Evolutionary conservation across 352 stramenopile species (phyloP).

Genomic region (Globisporangium viniferum): DNA sequence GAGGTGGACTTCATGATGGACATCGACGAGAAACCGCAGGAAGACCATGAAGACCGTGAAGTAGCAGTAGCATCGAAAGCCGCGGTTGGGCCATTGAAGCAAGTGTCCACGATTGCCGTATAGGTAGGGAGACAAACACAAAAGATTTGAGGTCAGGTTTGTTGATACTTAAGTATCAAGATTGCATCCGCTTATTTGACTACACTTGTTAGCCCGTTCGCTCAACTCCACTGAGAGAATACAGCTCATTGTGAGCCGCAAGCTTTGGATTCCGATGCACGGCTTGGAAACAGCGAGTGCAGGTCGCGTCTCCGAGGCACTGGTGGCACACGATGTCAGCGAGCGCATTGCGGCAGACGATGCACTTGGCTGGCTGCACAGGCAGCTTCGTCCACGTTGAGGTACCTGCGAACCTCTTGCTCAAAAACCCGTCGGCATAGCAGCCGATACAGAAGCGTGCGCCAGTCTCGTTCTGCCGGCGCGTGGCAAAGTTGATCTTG

Average conservation of each 20-base stretch:
- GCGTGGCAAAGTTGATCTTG: slow-evolving; percentile 51
- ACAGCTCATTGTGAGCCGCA: slow-evolving; percentile 19
- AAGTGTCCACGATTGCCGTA: not conserved
- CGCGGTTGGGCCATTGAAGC: not conserved
- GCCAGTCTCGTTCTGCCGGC: slow-evolving; percentile 40
- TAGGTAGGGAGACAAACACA: no score
- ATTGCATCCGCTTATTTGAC: not conserved
- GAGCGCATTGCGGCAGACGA: slow-evolving; percentile 49
- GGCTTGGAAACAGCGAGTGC: slow-evolving; percentile 39
- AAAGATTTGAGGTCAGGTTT: no score
- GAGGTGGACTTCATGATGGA: slow-evolving; percentile 28
- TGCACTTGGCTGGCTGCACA: slow-evolving; percentile 50
- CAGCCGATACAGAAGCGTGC: slow-evolving; percentile 59
- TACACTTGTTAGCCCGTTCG: not conserved
- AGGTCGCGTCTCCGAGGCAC: slow-evolving; percentile 51
- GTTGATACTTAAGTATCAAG: no score
- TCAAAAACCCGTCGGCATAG: slow-evolving; percentile 34
- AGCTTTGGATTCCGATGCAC: slow-evolving; percentile 41
- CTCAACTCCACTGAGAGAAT: not conserved
- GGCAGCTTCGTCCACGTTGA: slow-evolving; percentile 57
- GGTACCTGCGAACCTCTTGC: slow-evolving; percentile 5
- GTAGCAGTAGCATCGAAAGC: not conserved
- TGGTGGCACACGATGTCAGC: slow-evolving; percentile 50
- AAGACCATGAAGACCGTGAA: slow-evolving; percentile 27
- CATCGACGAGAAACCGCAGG: slow-evolving; percentile 24